Conservation (phyloP, 345 rosid genomes). For the Lumnitzera racemosa region DNA sequence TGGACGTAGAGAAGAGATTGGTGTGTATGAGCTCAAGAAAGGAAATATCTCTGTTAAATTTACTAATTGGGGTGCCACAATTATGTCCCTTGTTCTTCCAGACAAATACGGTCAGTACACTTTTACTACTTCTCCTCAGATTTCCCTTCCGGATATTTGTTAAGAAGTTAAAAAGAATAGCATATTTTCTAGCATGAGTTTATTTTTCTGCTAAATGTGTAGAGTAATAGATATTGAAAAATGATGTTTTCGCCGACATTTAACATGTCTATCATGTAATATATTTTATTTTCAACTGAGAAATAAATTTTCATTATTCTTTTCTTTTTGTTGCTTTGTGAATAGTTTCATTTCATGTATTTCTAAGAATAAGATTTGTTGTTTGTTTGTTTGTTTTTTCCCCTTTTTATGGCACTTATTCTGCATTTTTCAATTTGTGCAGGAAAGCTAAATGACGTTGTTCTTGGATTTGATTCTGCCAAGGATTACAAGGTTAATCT, state of each 20-base stretch:
- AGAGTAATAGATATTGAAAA: no score
- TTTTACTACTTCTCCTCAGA: no score
- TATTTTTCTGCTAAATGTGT: no score
- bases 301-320: neutral
- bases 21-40: constrained; percentile 58
- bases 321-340: neutral
- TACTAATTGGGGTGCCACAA: constrained; percentile 85
- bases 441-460: constrained; percentile 70
- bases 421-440: constrained; percentile 12
- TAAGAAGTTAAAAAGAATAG: no score
- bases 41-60: constrained; percentile 56
- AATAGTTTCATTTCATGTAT: neutral
- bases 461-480: constrained; percentile 67
- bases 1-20: constrained; percentile 14
- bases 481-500: constrained; percentile 48
- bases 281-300: no score
- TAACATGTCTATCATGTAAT: no score
- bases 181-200: no score
- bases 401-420: neutral
- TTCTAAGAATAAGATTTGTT: neutral
- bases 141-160: no score
- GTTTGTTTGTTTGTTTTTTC: no score
- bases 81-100: constrained; percentile 60
- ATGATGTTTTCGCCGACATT: no score
- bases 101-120: constrained; percentile 65